phyloP scores from a whole-genome alignment of 768 basidiomycete species.

The Rhodosporidiobolus odoratus region DNA sequence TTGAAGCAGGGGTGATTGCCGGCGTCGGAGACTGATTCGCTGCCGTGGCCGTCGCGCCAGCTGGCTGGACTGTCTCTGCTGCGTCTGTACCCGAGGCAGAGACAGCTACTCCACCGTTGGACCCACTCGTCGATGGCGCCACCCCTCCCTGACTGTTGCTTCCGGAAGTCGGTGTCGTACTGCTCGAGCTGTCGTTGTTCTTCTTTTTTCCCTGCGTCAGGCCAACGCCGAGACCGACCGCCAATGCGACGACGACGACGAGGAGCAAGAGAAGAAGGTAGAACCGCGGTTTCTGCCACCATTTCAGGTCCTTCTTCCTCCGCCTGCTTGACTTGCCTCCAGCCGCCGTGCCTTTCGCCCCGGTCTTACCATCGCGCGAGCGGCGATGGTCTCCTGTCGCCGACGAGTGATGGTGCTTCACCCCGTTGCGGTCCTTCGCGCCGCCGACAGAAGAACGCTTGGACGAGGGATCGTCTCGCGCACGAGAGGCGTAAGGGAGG shows the following conservation, averaged over 20 bases:
- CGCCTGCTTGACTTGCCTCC: not conserved
- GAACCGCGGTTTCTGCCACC: constrained; percentile 14
- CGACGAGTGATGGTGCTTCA: constrained; percentile 5
- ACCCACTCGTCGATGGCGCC: too few relatives aligned
- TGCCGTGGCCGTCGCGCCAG: too few relatives aligned
- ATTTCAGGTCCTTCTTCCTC: constrained; percentile 12
- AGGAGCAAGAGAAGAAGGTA: not conserved
- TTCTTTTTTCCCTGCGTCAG: constrained; percentile 8
- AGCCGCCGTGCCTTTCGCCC: not conserved
- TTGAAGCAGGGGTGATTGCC: too few relatives aligned
- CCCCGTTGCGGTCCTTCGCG: not conserved
- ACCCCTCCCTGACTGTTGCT: too few relatives aligned
- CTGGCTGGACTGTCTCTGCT: too few relatives aligned
- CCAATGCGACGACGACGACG: constrained; percentile 14
- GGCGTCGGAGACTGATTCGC: too few relatives aligned
- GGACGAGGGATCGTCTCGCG: not conserved
- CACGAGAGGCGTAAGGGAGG: constrained; percentile 21
- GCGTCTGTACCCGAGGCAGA: too few relatives aligned
- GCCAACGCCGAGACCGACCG: constrained; percentile 27
- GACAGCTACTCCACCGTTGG: too few relatives aligned
- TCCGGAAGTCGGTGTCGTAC: too few relatives aligned
- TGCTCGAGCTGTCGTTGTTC: not conserved
- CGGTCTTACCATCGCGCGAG: not conserved
- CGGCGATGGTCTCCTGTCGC: not conserved
- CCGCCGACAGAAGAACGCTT: not conserved